Conservation (phyloP, 352 stramenopile species). For the Globisporangium cylindrosporum region DNA sequence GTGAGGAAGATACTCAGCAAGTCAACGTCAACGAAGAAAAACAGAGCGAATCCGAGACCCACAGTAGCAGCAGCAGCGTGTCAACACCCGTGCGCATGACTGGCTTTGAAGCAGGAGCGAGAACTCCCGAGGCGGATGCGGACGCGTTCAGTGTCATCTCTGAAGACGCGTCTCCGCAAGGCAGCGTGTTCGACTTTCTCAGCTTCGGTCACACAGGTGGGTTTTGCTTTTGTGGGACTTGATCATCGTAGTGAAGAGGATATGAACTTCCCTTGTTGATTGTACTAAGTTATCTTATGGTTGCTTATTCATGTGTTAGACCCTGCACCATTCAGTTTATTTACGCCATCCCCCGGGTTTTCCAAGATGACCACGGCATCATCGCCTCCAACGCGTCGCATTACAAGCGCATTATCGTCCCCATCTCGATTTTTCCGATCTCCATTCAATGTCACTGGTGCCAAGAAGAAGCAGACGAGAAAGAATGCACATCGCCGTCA, state of each 20-base stretch:
- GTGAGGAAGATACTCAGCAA: conserved; percentile 15
- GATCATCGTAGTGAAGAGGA: background rate
- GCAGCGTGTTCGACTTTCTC: conserved; percentile 61
- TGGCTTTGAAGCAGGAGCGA: conserved; percentile 16
- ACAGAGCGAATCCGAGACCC: conserved; percentile 11
- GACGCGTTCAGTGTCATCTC: conserved; percentile 57
- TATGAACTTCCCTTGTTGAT: background rate
- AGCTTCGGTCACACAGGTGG: conserved; percentile 25
- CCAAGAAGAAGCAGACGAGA: conserved; percentile 16
- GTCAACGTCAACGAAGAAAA: background rate
- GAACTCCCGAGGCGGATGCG: conserved; percentile 18
- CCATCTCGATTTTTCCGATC: conserved; percentile 80
- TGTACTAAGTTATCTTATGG: background rate
- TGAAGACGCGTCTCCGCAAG: conserved; percentile 35
- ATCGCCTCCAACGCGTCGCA: conserved; percentile 26
- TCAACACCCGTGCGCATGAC: conserved; percentile 14
- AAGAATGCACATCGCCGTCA: conserved; percentile 5
- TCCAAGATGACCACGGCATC: conserved; percentile 15
- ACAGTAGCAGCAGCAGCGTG: conserved; percentile 18
- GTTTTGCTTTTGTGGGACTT: background rate
- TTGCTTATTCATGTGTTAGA: conserved; percentile 13
- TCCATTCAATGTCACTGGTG: conserved; percentile 31
- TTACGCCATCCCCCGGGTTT: conserved; percentile 46
- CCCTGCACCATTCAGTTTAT: conserved; percentile 38
- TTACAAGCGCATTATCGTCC: conserved; percentile 35